phyloP scores from a whole-genome alignment of 208 protist species.

The Acanthamoeba healyi region DNA sequence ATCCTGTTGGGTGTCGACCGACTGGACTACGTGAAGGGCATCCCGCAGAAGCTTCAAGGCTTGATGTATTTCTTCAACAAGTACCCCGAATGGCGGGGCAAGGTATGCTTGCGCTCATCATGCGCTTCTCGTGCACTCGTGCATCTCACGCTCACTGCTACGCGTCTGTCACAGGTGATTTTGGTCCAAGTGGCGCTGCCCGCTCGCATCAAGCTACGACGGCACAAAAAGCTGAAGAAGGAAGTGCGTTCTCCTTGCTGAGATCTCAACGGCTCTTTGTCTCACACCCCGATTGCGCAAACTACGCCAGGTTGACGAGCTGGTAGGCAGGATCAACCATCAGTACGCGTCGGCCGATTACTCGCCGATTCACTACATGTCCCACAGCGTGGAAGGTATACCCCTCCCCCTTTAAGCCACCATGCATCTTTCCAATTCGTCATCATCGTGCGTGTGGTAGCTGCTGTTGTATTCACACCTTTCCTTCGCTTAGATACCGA shows the following conservation, averaged over 20 bases:
- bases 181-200: slow-evolving; percentile 63
- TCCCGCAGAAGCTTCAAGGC: slow-evolving; percentile 48
- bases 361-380: slow-evolving; percentile 58
- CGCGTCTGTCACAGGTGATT: neutral
- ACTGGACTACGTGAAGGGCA: slow-evolving; percentile 39
- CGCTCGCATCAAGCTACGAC: slow-evolving; percentile 34
- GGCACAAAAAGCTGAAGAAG: slow-evolving; percentile 64
- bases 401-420: neutral
- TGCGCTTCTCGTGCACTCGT: neutral
- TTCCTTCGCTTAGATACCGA: neutral
- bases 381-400: slow-evolving; percentile 1
- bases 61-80: slow-evolving; percentile 44
- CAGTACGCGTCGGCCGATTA: slow-evolving; percentile 46
- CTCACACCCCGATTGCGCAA: too few relatives aligned
- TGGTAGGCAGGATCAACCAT: slow-evolving; percentile 54
- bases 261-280: neutral
- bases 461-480: too few relatives aligned
- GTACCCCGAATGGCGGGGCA: slow-evolving; percentile 57
- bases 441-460: too few relatives aligned
- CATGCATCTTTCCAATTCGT: too few relatives aligned
- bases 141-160: neutral
- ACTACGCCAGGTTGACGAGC: slow-evolving; percentile 46
- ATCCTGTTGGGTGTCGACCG: slow-evolving; percentile 50
- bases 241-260: neutral
- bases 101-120: neutral